These are phyloP conservation scores for Hippophae tibetana DNA, from an alignment of 306 rosid genomes.

Conservation along the genomic window DNA sequence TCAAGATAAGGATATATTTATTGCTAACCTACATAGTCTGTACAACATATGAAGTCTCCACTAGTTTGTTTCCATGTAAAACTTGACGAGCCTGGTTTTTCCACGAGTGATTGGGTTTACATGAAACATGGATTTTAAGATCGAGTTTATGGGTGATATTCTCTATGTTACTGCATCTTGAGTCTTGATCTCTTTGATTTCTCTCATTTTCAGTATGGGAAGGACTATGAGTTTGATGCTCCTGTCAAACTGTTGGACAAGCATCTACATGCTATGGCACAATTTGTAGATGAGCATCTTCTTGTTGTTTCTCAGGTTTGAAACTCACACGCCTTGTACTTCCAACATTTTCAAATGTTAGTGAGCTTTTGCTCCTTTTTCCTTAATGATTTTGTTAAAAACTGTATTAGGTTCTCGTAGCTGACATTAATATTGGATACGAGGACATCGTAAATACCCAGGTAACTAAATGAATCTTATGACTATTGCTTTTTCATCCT, in stretches of 20 bases:
- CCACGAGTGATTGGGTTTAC: too few species aligned
- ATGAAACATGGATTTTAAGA: not conserved
- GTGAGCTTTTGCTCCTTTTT: constrained; percentile 5
- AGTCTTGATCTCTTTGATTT: constrained; percentile 1
- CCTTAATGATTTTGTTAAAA: constrained; percentile 8
- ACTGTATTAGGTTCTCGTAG: constrained; percentile 63
- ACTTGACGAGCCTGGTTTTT: too few species aligned
- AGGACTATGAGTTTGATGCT: constrained; percentile 67
- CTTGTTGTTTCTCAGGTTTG: constrained; percentile 73
- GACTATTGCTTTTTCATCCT: not conserved
- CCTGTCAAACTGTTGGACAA: constrained; percentile 83
- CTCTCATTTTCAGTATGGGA: constrained; percentile 52
- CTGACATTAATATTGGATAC: constrained; percentile 72
- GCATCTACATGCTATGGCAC: constrained; percentile 64
- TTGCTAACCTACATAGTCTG: too few species aligned
- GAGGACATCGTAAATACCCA: constrained; percentile 73
- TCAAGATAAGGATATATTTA: too few species aligned
- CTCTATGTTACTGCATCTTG: not conserved
- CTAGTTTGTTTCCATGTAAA: too few species aligned
- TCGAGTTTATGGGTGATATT: not conserved
- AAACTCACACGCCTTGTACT: not conserved
- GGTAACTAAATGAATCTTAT: constrained; percentile 26
- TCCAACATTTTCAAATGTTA: not conserved
- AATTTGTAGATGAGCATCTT: constrained; percentile 63
- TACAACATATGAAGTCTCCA: too few species aligned